A percentile compares a stretch with the other conserved stretches of the same genome.
phyloP scores from a whole-genome alignment of 2,329 filamentous ascomycete species.

The Decorospora gaudefroyi region DNA sequence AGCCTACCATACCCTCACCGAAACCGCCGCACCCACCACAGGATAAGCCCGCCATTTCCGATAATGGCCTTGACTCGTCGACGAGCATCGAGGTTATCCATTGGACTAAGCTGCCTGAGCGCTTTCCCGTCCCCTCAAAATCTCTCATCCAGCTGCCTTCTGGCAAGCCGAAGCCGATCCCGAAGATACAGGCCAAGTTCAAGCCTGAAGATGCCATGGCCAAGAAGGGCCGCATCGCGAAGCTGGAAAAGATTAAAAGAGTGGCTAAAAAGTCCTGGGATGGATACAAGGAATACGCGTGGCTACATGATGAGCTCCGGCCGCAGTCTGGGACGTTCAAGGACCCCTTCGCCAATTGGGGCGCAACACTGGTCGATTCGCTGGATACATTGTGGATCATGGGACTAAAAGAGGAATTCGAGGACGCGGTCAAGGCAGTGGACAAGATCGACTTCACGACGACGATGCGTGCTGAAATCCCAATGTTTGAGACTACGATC shows the following conservation, averaged over 20 bases:
- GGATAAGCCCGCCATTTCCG: constrained; percentile 16
- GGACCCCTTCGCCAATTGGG: constrained; percentile 91
- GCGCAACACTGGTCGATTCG: constrained; percentile 79
- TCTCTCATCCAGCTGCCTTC: constrained; percentile 77
- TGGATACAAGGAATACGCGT: constrained; percentile 79
- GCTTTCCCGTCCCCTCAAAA: constrained; percentile 73
- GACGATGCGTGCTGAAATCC: constrained; percentile 58
- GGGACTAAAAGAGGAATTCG: constrained; percentile 68
- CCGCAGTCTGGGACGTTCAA: constrained; percentile 70
- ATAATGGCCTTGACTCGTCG: constrained; percentile 29
- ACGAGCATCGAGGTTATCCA: constrained; percentile 54
- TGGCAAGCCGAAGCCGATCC: constrained; percentile 69
- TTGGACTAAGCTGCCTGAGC: constrained; percentile 75
- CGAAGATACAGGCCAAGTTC: constrained; percentile 76
- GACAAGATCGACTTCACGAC: constrained; percentile 65
- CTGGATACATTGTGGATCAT: constrained; percentile 76
- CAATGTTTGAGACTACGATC: constrained; percentile 73
- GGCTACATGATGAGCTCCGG: constrained; percentile 82
- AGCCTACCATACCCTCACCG: constrained; percentile 27
- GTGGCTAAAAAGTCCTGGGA: constrained; percentile 80
- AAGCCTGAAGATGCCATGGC: constrained; percentile 61
- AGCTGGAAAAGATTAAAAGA: constrained; percentile 69
- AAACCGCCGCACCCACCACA: constrained; percentile 18
- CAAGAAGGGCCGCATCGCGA: constrained; percentile 62
- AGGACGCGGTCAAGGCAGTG: constrained; percentile 63